Percentiles rank a stretch among this genome's conserved stretches.
Evolutionary conservation across 345 rosid genomes (phyloP).

Genomic region (Linum lewisii): DNA sequence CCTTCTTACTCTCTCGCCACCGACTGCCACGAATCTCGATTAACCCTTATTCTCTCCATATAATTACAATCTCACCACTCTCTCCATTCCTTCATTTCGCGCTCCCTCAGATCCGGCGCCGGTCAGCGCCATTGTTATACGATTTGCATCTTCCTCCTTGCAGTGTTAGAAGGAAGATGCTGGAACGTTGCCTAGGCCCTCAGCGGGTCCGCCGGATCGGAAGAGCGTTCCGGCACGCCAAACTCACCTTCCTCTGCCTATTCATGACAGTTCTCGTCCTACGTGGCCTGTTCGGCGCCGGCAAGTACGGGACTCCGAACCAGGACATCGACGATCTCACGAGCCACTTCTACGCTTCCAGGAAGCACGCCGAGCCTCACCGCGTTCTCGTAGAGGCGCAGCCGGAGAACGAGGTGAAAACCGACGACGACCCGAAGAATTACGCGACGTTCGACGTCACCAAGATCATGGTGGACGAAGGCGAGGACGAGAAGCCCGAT

Average conservation of each 20-base stretch:
- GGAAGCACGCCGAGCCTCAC: slow-evolving; percentile 61
- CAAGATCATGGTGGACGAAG: slow-evolving; percentile 35
- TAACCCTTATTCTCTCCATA: neutral
- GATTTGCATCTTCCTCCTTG: neutral
- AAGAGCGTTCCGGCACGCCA: slow-evolving; percentile 47
- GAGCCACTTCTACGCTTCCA: slow-evolving; percentile 48
- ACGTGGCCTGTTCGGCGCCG: slow-evolving; percentile 86
- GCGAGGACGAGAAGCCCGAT: slow-evolving; percentile 34
- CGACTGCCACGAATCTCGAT: neutral
- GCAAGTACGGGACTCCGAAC: slow-evolving; percentile 80
- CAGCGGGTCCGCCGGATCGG: slow-evolving; percentile 41
- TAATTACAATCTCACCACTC: neutral
- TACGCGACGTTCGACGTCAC: slow-evolving; percentile 40
- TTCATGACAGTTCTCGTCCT: slow-evolving; percentile 72
- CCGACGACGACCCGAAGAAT: slow-evolving; percentile 21
- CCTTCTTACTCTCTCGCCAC: neutral
- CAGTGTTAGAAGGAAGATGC: neutral
- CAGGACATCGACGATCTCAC: slow-evolving; percentile 66
- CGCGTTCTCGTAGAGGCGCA: slow-evolving; percentile 28
- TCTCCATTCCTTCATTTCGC: too few species aligned
- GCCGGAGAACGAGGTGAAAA: neutral
- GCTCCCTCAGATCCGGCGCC: neutral
- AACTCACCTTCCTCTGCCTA: slow-evolving; percentile 46
- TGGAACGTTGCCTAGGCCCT: slow-evolving; percentile 29
- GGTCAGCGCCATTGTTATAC: neutral